Percentiles rank a stretch among this genome's conserved stretches.
Evolutionary conservation across 192 early-diverging fungal species (phyloP).

Genomic region (Funneliformis geosporum): DNA sequence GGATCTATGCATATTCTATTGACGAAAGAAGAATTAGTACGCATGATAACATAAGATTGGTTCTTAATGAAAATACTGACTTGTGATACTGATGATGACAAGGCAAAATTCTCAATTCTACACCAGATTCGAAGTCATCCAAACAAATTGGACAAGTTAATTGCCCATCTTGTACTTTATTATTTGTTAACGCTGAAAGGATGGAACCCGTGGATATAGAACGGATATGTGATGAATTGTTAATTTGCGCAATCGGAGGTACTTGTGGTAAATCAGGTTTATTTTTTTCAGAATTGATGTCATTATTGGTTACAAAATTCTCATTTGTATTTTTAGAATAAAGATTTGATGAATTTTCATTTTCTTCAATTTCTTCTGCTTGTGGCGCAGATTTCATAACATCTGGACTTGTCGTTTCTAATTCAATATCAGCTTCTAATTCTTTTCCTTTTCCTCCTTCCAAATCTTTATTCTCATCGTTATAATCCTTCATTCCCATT

Average conservation of each 20-base stretch:
- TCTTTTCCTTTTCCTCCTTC: not conserved
- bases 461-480: constrained; percentile 1
- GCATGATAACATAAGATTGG: not conserved
- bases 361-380: not conserved
- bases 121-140: constrained; percentile 30
- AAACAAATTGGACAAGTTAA: constrained; percentile 34
- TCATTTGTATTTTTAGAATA: not conserved
- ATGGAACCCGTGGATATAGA: not conserved
- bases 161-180: constrained; percentile 18
- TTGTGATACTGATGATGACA: constrained; percentile 33
- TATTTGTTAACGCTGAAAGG: not conserved
- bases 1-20: constrained; percentile 25
- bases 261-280: not conserved
- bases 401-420: not conserved
- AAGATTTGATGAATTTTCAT: not conserved
- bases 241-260: not conserved
- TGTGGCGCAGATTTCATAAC: not conserved
- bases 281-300: not conserved
- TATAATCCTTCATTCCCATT: not conserved
- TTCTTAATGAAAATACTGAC: not conserved
- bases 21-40: not conserved
- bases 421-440: not conserved
- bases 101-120: constrained; percentile 26
- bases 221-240: not conserved
- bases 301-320: not conserved